Percentiles rank a stretch among this genome's conserved stretches.
Conservation (phyloP, 1,139 yeast species). For the Debaryomycetaceae sp. region DNA sequence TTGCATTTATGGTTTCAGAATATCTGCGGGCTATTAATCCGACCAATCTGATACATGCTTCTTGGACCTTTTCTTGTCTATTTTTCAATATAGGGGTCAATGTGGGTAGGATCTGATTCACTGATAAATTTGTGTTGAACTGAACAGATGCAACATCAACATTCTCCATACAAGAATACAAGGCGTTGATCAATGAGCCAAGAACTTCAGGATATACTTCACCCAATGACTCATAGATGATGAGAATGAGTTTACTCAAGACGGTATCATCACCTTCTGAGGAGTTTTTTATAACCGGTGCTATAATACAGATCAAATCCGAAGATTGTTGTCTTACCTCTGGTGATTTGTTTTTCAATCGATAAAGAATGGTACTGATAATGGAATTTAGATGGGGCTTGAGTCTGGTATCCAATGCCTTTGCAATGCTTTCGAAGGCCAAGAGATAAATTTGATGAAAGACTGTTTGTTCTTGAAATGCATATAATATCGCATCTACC, state of each 20-base stretch:
- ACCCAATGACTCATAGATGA: slow-evolving; percentile 87
- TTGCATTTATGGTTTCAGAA: slow-evolving; percentile 83
- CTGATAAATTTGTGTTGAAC: slow-evolving; percentile 70
- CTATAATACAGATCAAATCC: slow-evolving; percentile 64
- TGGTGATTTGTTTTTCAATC: slow-evolving; percentile 70
- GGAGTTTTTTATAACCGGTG: slow-evolving; percentile 67
- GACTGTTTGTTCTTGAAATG: slow-evolving; percentile 73
- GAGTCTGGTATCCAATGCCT: slow-evolving; percentile 65
- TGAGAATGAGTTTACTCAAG: slow-evolving; percentile 65
- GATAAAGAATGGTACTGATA: slow-evolving; percentile 67
- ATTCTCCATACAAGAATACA: slow-evolving; percentile 43
- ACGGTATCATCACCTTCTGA: slow-evolving; percentile 53
- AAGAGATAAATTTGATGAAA: slow-evolving; percentile 54
- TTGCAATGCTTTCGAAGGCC: slow-evolving; percentile 65
- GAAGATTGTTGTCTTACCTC: slow-evolving; percentile 85
- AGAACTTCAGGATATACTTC: slow-evolving; percentile 94
- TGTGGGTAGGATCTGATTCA: slow-evolving; percentile 79
- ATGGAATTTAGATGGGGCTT: slow-evolving; percentile 76
- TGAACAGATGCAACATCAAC: slow-evolving; percentile 47
- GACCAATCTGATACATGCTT: slow-evolving; percentile 72
- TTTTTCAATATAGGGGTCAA: slow-evolving; percentile 89
- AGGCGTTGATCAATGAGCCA: slow-evolving; percentile 77
- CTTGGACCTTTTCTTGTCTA: slow-evolving; percentile 89
- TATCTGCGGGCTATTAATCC: slow-evolving; percentile 82
- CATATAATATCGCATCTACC: slow-evolving; percentile 78